Base-by-base conservation (phyloP, 306 rosid genomes). In the Vigna mungo region DNA sequence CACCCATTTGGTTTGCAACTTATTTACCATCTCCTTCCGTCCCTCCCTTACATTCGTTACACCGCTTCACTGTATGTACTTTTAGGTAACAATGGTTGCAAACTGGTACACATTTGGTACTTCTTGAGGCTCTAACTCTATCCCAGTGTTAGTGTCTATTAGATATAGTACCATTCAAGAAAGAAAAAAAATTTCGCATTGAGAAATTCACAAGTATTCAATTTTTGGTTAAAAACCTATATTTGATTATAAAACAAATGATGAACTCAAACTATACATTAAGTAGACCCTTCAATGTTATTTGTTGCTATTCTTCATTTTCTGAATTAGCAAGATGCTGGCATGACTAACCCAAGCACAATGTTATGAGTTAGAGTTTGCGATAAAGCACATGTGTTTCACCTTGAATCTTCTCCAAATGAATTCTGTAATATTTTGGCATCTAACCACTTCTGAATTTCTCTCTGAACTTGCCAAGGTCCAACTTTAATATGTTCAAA, bases 1-100 rank as follows among this genome's bases (percentile, higher is more conserved):
- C 23, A 67, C 71, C 69, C 20, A 2, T 11, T 39, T 83, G 7
- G 5, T 68, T 68, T 32, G 46, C n/a, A n/a, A 46, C 34, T 75
- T 47, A 21, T 68, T 23, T 14, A 23, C 18, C 20, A 49, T 58
- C 32, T 32, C 62, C 14, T 47, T 36, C 32, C 34, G 7, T 15
- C 60, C n/a, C 21, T 10, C 39, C 75, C 76, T 73, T 51, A 18
- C 9, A 21, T 43, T 13, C 30, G 21, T 44, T 12, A 44, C 16
- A 3, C 30, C 13, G 3, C 15, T 21, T 8, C 2, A 18, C 14
- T 74, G n/a, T 15, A 12, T 44, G 12, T 44, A 11, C 48, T 46
- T 54, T 68, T 68, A 27, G 13, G 49, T 6, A 46, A 27, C 64
- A 37, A 18, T 60, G n/a, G 20, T 20, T 39, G 47, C 55, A 21